Evolutionary conservation across 257 asterid genomes (phyloP).

Genomic region (Misopates orontium): DNA sequence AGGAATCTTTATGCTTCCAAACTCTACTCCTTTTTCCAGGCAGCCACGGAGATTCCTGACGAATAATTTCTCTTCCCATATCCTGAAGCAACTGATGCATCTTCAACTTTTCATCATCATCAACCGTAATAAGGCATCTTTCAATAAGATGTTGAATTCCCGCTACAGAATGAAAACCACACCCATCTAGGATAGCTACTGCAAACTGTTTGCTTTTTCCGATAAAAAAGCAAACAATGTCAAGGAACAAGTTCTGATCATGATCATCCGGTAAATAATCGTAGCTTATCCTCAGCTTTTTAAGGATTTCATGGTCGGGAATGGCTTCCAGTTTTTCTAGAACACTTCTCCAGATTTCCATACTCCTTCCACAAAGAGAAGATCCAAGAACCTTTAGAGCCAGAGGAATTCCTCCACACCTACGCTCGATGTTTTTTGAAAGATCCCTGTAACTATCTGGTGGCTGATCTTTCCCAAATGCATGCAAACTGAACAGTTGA

Average conservation of each 20-base stretch:
- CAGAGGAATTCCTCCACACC: slow-evolving; percentile 23
- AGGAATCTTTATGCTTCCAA: slow-evolving; percentile 20
- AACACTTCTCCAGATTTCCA: slow-evolving; percentile 18
- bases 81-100: slow-evolving; percentile 25
- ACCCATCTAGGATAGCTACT: slow-evolving; percentile 23
- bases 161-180: slow-evolving; percentile 12
- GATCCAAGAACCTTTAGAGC: slow-evolving; percentile 25
- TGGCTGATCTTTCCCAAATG: slow-evolving; percentile 20
- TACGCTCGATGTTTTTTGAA: not conserved
- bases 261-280: slow-evolving; percentile 2
- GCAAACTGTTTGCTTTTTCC: slow-evolving; percentile 25
- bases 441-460: slow-evolving; percentile 15
- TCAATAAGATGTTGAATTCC: slow-evolving; percentile 25
- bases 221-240: slow-evolving; percentile 26
- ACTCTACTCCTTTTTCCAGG: slow-evolving; percentile 14
- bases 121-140: slow-evolving; percentile 21
- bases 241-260: slow-evolving; percentile 24
- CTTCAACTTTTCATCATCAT: slow-evolving; percentile 18
- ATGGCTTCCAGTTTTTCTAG: slow-evolving; percentile 13
- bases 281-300: slow-evolving; percentile 24
- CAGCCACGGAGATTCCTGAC: slow-evolving; percentile 10
- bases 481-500: slow-evolving; percentile 17
- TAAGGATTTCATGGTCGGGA: slow-evolving; percentile 21
- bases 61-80: slow-evolving; percentile 27
- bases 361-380: slow-evolving; percentile 4